phyloP scores from a whole-genome alignment of 2,329 filamentous ascomycete species.

The Beauveria rudraprayagi region DNA sequence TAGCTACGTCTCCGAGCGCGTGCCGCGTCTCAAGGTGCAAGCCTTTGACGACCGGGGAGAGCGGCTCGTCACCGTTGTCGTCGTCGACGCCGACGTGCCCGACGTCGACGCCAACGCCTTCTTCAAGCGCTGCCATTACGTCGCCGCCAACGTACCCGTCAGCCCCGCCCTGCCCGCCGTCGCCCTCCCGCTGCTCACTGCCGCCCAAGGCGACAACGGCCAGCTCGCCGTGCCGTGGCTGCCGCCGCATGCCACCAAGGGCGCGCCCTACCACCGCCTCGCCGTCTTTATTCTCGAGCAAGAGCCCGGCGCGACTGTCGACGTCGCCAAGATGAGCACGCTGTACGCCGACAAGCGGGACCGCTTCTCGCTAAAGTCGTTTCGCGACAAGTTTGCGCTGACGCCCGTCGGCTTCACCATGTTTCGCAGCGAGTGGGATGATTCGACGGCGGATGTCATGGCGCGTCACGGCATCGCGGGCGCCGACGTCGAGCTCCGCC shows the following conservation, averaged over 20 bases:
- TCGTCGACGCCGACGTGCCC: constrained; percentile 88
- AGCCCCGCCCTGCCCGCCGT: constrained; percentile 48
- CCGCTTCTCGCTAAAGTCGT: constrained; percentile 66
- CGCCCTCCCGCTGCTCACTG: constrained; percentile 50
- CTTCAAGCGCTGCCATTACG: constrained; percentile 74
- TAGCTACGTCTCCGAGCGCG: constrained; percentile 61
- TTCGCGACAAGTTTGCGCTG: constrained; percentile 61
- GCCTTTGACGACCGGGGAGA: constrained; percentile 75
- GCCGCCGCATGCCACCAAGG: constrained; percentile 81
- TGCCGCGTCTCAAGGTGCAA: constrained; percentile 74
- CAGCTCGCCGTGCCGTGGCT: constrained; percentile 70
- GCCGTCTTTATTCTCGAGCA: constrained; percentile 81
- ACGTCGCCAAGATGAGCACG: constrained; percentile 49
- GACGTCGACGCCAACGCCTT: constrained; percentile 68
- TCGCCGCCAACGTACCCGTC: constrained; percentile 60
- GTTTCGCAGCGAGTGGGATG: constrained; percentile 87
- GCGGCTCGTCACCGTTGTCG: constrained; percentile 73
- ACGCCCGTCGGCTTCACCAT: constrained; percentile 73
- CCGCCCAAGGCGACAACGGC: background rate
- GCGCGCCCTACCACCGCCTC: constrained; percentile 82
- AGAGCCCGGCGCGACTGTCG: constrained; percentile 45
- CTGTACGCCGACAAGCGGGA: constrained; percentile 45
- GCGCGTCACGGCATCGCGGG: constrained; percentile 64
- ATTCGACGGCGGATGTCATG: constrained; percentile 83
- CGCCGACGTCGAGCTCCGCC: constrained; percentile 76